A percentile compares a stretch with the other conserved stretches of the same genome.
Conservation (phyloP, 164 flowering plant genomes). For the Piper betle region DNA sequence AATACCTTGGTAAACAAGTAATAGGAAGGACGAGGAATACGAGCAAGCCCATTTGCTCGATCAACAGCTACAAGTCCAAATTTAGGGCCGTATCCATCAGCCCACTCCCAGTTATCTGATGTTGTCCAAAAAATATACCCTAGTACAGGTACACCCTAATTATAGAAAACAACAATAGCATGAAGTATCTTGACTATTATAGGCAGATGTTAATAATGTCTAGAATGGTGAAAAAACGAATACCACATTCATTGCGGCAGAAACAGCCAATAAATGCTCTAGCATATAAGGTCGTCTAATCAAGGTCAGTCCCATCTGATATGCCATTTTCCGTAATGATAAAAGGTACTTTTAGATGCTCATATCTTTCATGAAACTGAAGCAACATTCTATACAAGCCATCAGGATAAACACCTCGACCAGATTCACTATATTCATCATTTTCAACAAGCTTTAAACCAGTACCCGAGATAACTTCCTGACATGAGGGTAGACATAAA, state of each 20-base stretch:
- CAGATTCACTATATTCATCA: slow-evolving; percentile 97
- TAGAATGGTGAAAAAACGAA: slow-evolving; percentile 6
- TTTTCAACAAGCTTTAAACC: slow-evolving; percentile 75
- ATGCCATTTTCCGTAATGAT: slow-evolving; percentile 88
- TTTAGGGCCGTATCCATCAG: slow-evolving; percentile 99
- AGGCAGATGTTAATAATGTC: background rate
- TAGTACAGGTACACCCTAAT: slow-evolving; percentile 80
- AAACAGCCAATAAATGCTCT: slow-evolving; percentile 82
- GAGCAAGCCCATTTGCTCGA: slow-evolving; percentile 63
- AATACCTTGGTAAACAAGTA: slow-evolving; percentile 67
- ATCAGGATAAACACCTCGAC: slow-evolving; percentile 94
- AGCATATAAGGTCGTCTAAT: slow-evolving; percentile 76
- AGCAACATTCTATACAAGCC: slow-evolving; percentile 80
- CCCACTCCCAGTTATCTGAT: slow-evolving; percentile 99
- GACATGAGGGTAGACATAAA: slow-evolving; percentile 8
- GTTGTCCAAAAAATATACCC: slow-evolving; percentile 96
- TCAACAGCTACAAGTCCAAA: slow-evolving; percentile 97
- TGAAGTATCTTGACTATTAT: background rate
- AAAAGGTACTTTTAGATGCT: slow-evolving; percentile 63
- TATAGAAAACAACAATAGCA: background rate
- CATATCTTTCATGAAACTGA: slow-evolving; percentile 89
- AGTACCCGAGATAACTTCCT: slow-evolving; percentile 79
- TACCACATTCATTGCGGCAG: slow-evolving; percentile 82
- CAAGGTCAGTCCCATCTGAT: slow-evolving; percentile 80
- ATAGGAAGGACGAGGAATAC: slow-evolving; percentile 87